Conservation (phyloP, 352 stramenopile genomes). For the Phytophthora fragariaefolia region DNA sequence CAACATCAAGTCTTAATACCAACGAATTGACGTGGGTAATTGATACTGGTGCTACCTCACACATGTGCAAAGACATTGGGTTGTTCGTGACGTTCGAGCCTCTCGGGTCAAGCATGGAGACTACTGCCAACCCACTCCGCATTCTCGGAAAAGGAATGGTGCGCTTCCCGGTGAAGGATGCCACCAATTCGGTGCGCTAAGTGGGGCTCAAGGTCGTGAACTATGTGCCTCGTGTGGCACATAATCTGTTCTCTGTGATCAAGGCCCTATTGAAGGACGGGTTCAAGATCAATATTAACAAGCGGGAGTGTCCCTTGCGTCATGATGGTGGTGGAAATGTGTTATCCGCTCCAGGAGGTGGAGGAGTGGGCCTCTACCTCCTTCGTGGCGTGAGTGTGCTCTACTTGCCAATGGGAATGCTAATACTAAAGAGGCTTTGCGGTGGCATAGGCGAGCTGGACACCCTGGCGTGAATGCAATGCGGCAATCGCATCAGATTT, state of each 20-base stretch:
- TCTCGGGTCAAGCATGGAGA: background rate
- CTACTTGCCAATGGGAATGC: background rate
- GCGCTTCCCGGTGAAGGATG: background rate
- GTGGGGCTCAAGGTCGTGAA: background rate
- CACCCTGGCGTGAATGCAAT: background rate
- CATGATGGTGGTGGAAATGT: background rate
- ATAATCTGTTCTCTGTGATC: background rate
- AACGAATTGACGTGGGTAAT: background rate
- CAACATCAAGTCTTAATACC: background rate
- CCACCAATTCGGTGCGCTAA: background rate
- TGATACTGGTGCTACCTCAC: background rate
- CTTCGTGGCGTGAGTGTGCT: background rate
- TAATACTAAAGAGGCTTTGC: background rate
- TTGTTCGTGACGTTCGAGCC: too few species aligned
- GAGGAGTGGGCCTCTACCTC: background rate
- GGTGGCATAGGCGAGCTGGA: too few species aligned
- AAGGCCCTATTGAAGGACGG: background rate
- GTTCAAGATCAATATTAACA: background rate
- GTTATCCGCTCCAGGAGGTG: background rate
- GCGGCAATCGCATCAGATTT: background rate
- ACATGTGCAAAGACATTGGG: background rate
- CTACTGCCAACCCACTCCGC: background rate
- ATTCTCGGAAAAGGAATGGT: background rate
- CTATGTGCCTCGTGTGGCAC: background rate
- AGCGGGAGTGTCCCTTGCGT: background rate